phyloP scores from a whole-genome alignment of 2,329 filamentous ascomycete species.

The Fusarium sterilihyphosum region DNA sequence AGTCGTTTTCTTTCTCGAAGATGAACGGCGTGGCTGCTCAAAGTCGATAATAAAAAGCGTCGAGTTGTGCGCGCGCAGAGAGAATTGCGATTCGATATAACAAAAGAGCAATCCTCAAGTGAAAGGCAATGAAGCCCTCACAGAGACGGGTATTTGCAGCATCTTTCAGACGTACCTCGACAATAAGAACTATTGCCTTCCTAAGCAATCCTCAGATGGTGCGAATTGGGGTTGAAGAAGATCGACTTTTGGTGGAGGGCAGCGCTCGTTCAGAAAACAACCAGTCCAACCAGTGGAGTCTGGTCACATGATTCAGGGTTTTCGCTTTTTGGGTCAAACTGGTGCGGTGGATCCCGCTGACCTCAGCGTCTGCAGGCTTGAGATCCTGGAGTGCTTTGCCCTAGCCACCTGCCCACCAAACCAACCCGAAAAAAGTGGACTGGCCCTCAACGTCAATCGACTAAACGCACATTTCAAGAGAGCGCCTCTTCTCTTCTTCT shows the following conservation, averaged over 20 bases:
- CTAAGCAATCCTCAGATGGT: conserved; percentile 70
- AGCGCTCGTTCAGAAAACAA: conserved; percentile 45
- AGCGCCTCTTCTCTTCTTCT: conserved; percentile 38
- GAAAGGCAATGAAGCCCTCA: conserved; percentile 45
- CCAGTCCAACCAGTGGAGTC: conserved; percentile 7
- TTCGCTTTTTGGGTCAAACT: not conserved
- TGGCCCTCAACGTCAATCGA: conserved; percentile 38
- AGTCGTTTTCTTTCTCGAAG: conserved; percentile 1
- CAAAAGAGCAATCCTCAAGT: conserved; percentile 44
- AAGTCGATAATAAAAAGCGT: conserved; percentile 15
- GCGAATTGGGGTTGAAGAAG: conserved; percentile 48
- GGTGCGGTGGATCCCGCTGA: not conserved
- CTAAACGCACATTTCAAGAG: conserved; percentile 47
- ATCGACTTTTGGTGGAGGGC: conserved; percentile 41
- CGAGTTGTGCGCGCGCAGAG: conserved; percentile 17
- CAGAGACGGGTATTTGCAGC: conserved; percentile 50
- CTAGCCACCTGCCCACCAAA: conserved; percentile 27
- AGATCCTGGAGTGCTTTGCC: conserved; percentile 21
- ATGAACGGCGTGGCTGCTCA: conserved; percentile 19
- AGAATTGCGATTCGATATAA: conserved; percentile 19
- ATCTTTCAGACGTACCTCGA: conserved; percentile 71
- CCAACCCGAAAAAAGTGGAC: conserved; percentile 26
- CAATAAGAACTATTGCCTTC: conserved; percentile 68
- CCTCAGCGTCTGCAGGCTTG: not conserved
- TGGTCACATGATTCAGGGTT: conserved; percentile 48